phyloP scores from a whole-genome alignment of 2,329 filamentous ascomycete genomes.

The Emericellopsis atlantica region DNA sequence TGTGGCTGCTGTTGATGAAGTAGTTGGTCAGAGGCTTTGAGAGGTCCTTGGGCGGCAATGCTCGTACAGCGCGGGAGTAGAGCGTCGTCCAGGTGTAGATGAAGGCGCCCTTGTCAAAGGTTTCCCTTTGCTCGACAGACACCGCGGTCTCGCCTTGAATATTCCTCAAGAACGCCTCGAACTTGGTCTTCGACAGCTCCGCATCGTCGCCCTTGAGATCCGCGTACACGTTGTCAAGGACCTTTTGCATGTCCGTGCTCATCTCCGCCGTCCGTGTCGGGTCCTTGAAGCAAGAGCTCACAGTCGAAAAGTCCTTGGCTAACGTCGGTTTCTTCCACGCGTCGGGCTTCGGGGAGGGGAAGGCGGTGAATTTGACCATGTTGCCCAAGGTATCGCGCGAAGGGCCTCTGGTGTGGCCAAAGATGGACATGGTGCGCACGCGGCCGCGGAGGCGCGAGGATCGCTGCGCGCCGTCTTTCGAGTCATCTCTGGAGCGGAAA shows the following conservation, averaged over 20 bases:
- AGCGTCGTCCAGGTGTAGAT: slow-evolving; percentile 31
- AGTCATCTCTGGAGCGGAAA: no score
- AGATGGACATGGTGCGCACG: slow-evolving; percentile 24
- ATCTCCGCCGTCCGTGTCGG: slow-evolving; percentile 23
- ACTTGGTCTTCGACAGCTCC: slow-evolving; percentile 18
- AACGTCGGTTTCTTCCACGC: slow-evolving; percentile 7
- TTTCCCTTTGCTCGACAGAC: slow-evolving; percentile 10
- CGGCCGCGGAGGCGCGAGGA: slow-evolving; percentile 11
- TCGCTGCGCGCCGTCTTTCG: no score
- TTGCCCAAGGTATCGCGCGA: slow-evolving; percentile 14
- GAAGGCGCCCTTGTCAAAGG: slow-evolving; percentile 35
- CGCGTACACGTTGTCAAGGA: slow-evolving; percentile 34
- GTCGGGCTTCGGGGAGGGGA: slow-evolving; percentile 13
- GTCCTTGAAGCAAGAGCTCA: slow-evolving; percentile 7
- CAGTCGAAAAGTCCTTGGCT: slow-evolving; percentile 12
- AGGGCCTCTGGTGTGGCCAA: slow-evolving; percentile 19
- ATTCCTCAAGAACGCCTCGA: slow-evolving; percentile 34
- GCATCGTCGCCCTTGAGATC: slow-evolving; percentile 22
- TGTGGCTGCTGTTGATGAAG: slow-evolving; percentile 90
- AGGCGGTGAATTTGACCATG: slow-evolving; percentile 20
- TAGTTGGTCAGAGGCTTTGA: slow-evolving; percentile 71
- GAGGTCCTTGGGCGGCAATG: slow-evolving; percentile 40
- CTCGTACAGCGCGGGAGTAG: slow-evolving; percentile 29
- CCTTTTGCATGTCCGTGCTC: slow-evolving; percentile 33
- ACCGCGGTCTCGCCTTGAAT: slow-evolving; percentile 31